These are phyloP conservation scores for Chamaecrista fasciculata DNA, from an alignment of 306 rosid genomes.

Conservation along the genomic window DNA sequence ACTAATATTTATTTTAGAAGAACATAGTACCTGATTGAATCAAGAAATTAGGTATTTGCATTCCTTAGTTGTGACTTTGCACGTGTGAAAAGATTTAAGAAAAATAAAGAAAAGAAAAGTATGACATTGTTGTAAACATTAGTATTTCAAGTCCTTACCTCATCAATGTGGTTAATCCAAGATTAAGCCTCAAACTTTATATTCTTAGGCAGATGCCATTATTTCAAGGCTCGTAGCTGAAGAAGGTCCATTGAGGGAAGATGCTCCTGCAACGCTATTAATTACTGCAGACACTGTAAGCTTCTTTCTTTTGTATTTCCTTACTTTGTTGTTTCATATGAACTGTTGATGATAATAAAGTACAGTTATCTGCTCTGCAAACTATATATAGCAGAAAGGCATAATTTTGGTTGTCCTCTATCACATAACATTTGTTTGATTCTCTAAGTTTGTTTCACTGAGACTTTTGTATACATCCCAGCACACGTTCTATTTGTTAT, in stretches of 20 bases:
- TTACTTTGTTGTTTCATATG: conserved; percentile 19
- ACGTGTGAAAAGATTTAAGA: too few relatives aligned
- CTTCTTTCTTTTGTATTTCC: conserved; percentile 18
- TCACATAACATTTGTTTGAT: conserved; percentile 2
- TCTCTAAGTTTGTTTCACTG: background rate
- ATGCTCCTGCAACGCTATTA: conserved; percentile 51
- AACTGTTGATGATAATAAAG: conserved; percentile 12
- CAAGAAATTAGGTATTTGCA: too few relatives aligned
- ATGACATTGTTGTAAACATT: background rate
- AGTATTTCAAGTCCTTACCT: conserved; percentile 13
- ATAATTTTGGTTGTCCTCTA: conserved; percentile 2
- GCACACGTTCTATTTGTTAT: conserved; percentile 7
- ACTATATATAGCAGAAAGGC: conserved; percentile 10
- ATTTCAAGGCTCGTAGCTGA: conserved; percentile 48
- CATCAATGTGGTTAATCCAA: conserved; percentile 16
- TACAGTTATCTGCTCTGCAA: background rate
- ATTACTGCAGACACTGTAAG: conserved; percentile 91
- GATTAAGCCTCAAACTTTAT: background rate
- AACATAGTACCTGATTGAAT: conserved; percentile 1
- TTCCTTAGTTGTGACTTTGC: too few relatives aligned
- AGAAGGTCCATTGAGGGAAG: conserved; percentile 45
- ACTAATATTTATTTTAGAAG: background rate
- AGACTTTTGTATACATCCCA: background rate
- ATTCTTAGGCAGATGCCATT: conserved; percentile 86
- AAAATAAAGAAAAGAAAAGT: background rate